Percentiles rank a stretch among this genome's conserved stretches.
phyloP scores from a whole-genome alignment of 768 basidiomycete genomes.

The Vararia minispora region DNA sequence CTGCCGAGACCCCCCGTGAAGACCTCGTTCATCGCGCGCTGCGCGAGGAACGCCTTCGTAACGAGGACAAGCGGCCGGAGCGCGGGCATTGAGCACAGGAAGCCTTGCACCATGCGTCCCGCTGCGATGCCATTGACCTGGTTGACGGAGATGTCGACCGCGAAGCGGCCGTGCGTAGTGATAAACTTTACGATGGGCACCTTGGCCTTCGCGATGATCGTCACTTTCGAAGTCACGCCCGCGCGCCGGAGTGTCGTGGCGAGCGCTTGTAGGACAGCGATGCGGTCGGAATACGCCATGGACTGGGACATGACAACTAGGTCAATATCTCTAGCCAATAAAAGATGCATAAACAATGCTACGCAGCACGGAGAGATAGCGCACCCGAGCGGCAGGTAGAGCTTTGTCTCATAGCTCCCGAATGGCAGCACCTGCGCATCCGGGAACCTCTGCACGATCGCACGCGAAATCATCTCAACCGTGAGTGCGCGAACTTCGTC shows the following conservation, averaged over 20 bases:
- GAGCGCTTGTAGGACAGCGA: slow-evolving; percentile 61
- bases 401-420: slow-evolving; percentile 86
- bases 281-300: slow-evolving; percentile 63
- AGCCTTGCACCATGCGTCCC: slow-evolving; percentile 70
- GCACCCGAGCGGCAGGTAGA: slow-evolving; percentile 89
- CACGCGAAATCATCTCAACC: slow-evolving; percentile 56
- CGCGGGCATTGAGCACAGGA: slow-evolving; percentile 65
- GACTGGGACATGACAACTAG: slow-evolving; percentile 74
- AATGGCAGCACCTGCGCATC: slow-evolving; percentile 81
- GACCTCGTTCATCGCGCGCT: slow-evolving; percentile 96
- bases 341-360: slow-evolving; percentile 2
- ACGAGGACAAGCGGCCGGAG: slow-evolving; percentile 78
- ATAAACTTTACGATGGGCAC: slow-evolving; percentile 97
- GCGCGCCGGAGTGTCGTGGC: slow-evolving; percentile 68
- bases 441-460: slow-evolving; percentile 54
- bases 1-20: slow-evolving; percentile 91
- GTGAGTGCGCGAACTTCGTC: slow-evolving; percentile 74
- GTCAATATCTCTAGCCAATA: slow-evolving; percentile 79
- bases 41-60: slow-evolving; percentile 82
- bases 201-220: slow-evolving; percentile 85
- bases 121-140: slow-evolving; percentile 77
- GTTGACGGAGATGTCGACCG: slow-evolving; percentile 92
- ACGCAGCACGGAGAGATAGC: slow-evolving; percentile 17
- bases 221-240: slow-evolving; percentile 67
- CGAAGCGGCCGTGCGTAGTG: slow-evolving; percentile 67